Evolutionary conservation across 2,329 filamentous ascomycete genomes (phyloP).

Genomic region (Colletotrichum euphorbiae): DNA sequence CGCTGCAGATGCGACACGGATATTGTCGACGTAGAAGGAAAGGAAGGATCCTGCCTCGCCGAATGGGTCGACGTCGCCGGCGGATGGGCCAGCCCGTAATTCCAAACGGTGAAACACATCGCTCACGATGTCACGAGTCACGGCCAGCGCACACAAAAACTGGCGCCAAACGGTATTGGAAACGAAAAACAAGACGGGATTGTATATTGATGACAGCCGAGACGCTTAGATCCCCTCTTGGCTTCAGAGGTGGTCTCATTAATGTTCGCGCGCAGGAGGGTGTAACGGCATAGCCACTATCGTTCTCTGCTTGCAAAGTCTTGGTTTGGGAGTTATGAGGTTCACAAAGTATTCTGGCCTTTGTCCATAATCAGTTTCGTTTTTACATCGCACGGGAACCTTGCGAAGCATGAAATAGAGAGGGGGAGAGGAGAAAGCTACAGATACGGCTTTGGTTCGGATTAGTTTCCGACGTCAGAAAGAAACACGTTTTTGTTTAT

Average conservation of each 20-base stretch:
- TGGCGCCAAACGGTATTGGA: slow-evolving; percentile 24
- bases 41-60: slow-evolving; percentile 92
- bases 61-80: slow-evolving; percentile 99
- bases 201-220: slow-evolving; percentile 38
- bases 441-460: slow-evolving; percentile 32
- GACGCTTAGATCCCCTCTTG: slow-evolving; percentile 8
- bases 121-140: slow-evolving; percentile 36
- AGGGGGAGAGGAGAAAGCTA: slow-evolving; percentile 32
- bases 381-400: slow-evolving; percentile 27
- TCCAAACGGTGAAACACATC: slow-evolving; percentile 11
- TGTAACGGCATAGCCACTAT: slow-evolving; percentile 37
- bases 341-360: slow-evolving; percentile 31
- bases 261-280: slow-evolving; percentile 25
- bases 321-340: slow-evolving; percentile 35
- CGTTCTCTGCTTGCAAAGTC: slow-evolving; percentile 26
- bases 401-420: slow-evolving; percentile 39
- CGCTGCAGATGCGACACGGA: slow-evolving; percentile 97
- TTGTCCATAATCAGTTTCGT: slow-evolving; percentile 38
- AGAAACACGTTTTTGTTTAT: slow-evolving; percentile 13
- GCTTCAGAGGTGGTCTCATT: slow-evolving; percentile 31
- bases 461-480: neutral
- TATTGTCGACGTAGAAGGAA: slow-evolving; percentile 97
- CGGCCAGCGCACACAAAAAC: slow-evolving; percentile 18
- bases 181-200: slow-evolving; percentile 28
- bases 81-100: slow-evolving; percentile 77